A percentile compares a stretch with the other conserved stretches of the same genome.
Evolutionary conservation across 2,329 filamentous ascomycete species (phyloP).

Genomic region (Zelopaecilomyces penicillatus): DNA sequence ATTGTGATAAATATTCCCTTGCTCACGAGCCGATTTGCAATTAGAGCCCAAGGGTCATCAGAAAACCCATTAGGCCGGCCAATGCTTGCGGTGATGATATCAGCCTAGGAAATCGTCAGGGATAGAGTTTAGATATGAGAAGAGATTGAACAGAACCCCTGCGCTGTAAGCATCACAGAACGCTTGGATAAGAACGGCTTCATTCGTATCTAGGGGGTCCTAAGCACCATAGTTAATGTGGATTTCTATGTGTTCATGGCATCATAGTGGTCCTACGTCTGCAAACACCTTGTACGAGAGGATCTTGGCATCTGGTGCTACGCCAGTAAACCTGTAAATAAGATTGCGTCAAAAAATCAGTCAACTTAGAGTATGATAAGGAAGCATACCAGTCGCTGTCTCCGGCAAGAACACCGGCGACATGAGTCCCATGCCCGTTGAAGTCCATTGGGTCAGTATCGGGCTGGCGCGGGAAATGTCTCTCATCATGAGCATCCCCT

Average conservation of each 20-base stretch:
- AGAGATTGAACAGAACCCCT: constrained; percentile 16
- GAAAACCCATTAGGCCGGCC: constrained; percentile 30
- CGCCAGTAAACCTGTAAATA: constrained; percentile 30
- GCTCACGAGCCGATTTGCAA: constrained; percentile 32
- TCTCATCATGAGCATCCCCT: constrained; percentile 24
- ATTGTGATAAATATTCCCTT: constrained; percentile 41
- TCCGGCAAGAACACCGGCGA: constrained; percentile 41
- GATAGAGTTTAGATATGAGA: neutral
- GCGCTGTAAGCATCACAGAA: constrained; percentile 28
- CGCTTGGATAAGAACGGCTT: constrained; percentile 27
- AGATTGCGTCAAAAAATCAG: too few species aligned
- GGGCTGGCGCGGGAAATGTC: constrained; percentile 21
- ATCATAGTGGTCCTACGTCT: constrained; percentile 12
- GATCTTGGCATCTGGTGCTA: constrained; percentile 36
- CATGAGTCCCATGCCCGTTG: constrained; percentile 18
- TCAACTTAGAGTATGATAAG: neutral
- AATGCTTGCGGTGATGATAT: constrained; percentile 36
- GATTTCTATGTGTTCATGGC: too few species aligned
- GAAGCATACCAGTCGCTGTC: constrained; percentile 25
- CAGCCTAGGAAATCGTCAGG: constrained; percentile 20
- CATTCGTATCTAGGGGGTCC: constrained; percentile 23
- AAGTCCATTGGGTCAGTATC: constrained; percentile 19
- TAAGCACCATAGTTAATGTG: constrained; percentile 4
- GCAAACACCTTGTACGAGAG: constrained; percentile 38
- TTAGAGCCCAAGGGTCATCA: constrained; percentile 33